Conservation (phyloP, 2,329 filamentous ascomycete genomes). For the Penicillium digitatum region DNA sequence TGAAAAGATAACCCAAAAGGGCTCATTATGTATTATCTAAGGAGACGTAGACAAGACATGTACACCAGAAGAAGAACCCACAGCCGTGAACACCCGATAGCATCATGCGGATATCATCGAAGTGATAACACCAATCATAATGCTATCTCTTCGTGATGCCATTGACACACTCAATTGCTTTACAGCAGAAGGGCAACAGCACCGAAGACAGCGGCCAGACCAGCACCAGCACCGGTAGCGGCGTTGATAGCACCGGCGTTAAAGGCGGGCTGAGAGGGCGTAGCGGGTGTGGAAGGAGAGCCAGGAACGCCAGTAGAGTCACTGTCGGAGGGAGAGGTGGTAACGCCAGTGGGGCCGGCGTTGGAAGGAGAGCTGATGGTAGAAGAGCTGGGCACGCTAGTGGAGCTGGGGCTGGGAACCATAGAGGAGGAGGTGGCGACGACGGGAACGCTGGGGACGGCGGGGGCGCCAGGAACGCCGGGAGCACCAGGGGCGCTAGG, state of each 20-base stretch:
- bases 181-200: conserved; percentile 48
- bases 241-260: conserved; percentile 52
- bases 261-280: conserved; percentile 29
- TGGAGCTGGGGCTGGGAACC: conserved; percentile 13
- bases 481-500: conserved; percentile 13
- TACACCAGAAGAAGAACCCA: conserved; percentile 3
- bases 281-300: conserved; percentile 22
- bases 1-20: conserved; percentile 11
- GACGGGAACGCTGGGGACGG: no score
- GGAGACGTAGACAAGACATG: conserved; percentile 8
- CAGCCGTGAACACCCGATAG: conserved; percentile 10
- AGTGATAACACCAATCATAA: not conserved
- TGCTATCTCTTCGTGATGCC: not conserved
- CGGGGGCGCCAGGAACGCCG: conserved; percentile 13
- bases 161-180: conserved; percentile 15
- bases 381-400: no score
- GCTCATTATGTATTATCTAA: conserved; percentile 43
- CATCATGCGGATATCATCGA: not conserved
- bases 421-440: conserved; percentile 21
- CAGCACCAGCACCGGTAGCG: conserved; percentile 47
- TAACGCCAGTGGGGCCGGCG: not conserved
- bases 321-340: conserved; percentile 1
- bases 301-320: conserved; percentile 13
- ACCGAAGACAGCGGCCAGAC: conserved; percentile 52
- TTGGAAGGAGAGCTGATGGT: conserved; percentile 21